These are phyloP conservation scores for Saprolegnia diclina DNA, from an alignment of 352 stramenopile species.

Conservation along the genomic window DNA sequence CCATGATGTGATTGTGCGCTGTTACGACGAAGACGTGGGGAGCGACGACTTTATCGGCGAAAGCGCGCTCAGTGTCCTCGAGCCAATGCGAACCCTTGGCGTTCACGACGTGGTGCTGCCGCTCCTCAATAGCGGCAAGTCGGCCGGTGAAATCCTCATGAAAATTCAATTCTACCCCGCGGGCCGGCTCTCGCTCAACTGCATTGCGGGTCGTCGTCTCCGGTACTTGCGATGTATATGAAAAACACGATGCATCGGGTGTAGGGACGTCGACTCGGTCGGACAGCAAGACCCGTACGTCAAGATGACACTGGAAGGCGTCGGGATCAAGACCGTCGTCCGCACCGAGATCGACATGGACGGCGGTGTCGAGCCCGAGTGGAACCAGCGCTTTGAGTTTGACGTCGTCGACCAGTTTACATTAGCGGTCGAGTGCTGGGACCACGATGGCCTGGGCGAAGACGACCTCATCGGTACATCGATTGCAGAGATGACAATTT, in stretches of 20 bases:
- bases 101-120: slow-evolving; percentile 52
- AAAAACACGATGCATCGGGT: too few species aligned
- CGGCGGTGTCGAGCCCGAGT: slow-evolving; percentile 73
- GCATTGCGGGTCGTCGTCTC: slow-evolving; percentile 53
- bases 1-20: slow-evolving; percentile 61
- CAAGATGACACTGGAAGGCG: slow-evolving; percentile 68
- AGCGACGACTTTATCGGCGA: slow-evolving; percentile 87
- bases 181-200: slow-evolving; percentile 55
- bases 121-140: slow-evolving; percentile 53
- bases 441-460: slow-evolving; percentile 86
- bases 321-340: slow-evolving; percentile 59
- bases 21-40: slow-evolving; percentile 86
- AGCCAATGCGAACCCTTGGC: slow-evolving; percentile 55
- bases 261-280: slow-evolving; percentile 58
- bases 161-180: slow-evolving; percentile 81
- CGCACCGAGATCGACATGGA: slow-evolving; percentile 87
- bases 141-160: slow-evolving; percentile 67
- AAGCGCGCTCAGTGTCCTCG: slow-evolving; percentile 53
- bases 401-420: slow-evolving; percentile 92
- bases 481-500: too few species aligned
- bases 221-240: slow-evolving; percentile 27
- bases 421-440: slow-evolving; percentile 85
- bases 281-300: slow-evolving; percentile 73
- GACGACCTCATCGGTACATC: slow-evolving; percentile 87
- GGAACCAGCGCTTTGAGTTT: slow-evolving; percentile 81